Base-by-base conservation (phyloP, 2,329 filamentous ascomycete species). In the Alternaria brassicicola region DNA sequence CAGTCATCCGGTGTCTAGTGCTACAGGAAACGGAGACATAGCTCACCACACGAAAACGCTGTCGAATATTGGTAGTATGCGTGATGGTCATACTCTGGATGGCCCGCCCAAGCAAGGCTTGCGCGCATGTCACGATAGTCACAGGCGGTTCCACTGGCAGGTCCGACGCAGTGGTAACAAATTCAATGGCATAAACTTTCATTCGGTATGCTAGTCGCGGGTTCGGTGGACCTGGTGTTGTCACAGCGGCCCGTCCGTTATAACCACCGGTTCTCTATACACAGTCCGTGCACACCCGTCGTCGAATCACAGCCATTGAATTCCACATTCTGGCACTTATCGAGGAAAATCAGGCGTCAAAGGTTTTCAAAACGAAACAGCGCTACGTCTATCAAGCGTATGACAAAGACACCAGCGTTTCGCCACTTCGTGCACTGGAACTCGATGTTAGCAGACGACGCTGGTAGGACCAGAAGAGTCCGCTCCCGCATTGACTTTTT, bases 261-360 rank as follows among this genome's bases (percentile, higher is more conserved):
- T 46, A 46, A 46, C 43, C 43, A 46, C 43, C 43, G 43, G 43
- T 31, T 31, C 43, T 46, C 28, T 31, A 46, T 31, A 31, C 43
- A 19, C 30, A 31, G 43, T 46, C 43, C 43, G 43, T 46, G 43
- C 43, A 15, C 43, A 10, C 17, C 7, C 2, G 33, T 15, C 28
- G 30, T 31, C 43, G 43, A 46, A 46, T 46, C 43, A 46, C 43
- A 46, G 12, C 43, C 43, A 33, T 46, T 19, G 12, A 46, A 46
- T 6, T 31, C 28, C 43, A 23, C 28, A n/a, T 33, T 23, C 17
- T 33, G 33, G 13, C 28, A 46, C 43, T 23, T 23, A 15, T 33
- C 17, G 19, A 12, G 43, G 30, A 13, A 31, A 21, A 23, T 12
- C 21, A 31, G 43, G 43, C 43, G 43, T 46, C 43, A 33, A 33